Evolutionary conservation across 2,329 filamentous ascomycete genomes (phyloP).

Genomic region (Ceratocystis cubensis): DNA sequence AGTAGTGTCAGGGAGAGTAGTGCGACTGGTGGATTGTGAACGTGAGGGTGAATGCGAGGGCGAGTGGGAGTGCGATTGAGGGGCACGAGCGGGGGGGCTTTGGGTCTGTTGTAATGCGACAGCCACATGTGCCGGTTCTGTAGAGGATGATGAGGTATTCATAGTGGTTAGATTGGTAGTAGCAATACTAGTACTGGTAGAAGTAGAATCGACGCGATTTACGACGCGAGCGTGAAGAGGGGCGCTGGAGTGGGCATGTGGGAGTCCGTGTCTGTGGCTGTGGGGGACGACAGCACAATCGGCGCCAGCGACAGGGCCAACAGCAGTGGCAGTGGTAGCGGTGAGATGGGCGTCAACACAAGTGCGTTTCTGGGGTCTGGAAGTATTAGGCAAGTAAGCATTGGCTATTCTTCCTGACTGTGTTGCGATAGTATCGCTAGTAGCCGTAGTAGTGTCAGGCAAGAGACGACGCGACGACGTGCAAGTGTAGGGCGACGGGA

Average conservation of each 20-base stretch:
- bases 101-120: background rate
- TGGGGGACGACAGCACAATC: background rate
- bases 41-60: background rate
- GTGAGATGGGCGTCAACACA: conserved; percentile 2
- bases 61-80: conserved; percentile 9
- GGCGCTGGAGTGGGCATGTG: background rate
- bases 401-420: background rate
- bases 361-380: background rate
- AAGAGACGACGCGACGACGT: conserved; percentile 15
- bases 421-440: background rate
- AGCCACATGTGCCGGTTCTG: conserved; percentile 4
- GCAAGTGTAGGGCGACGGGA: conserved; percentile 10
- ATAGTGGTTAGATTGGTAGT: background rate
- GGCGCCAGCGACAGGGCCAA: too few species aligned
- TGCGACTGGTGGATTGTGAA: conserved; percentile 21
- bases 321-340: background rate
- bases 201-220: conserved; percentile 14
- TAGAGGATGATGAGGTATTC: background rate
- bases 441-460: background rate
- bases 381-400: background rate
- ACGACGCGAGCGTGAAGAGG: background rate
- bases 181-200: too few species aligned
- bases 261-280: background rate
- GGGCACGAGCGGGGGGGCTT: conserved; percentile 6
- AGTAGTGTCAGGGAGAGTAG: background rate